Base-by-base conservation (phyloP, 768 basidiomycete species). In the Coprinopsis strossmayeri region DNA sequence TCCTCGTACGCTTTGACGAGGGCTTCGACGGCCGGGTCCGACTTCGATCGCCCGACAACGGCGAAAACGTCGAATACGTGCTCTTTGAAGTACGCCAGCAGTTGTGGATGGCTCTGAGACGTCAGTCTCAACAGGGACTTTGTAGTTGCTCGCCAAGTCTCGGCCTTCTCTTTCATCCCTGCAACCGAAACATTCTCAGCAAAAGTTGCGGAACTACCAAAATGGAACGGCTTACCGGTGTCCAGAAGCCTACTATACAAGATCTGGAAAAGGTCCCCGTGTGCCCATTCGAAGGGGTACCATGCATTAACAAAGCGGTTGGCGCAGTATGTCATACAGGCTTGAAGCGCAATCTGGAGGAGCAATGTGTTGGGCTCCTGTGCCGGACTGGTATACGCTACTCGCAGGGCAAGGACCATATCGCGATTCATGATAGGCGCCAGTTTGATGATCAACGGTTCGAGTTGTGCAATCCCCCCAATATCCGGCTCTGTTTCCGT, bases 281-380 rank as follows among this genome's bases (percentile, higher is more conserved):
- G 69, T 17, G 70, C 69, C 70, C 69, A 71, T 46, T 71, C 66
- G 45, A 62, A 61, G 11, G 69, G 69, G 48, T 67, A 71, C 71
- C 70, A 72, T 26, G 71, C 66, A 53, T 61, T 61, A 57, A 68
- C 67, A 57, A 72, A 68, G 53, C 61, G 68, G 51, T 57, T 59
- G 48, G 65, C 68, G 49, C 65, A 71, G 41, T 61, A 61, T 52
- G 62, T 61, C 55, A 73, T 60, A 55, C 67, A 68, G 18, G 65
- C 68, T 59, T 72, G 71, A 55, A 72, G 56, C 12, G 67, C 69
- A 12, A 67, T 61, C 49, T 69, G 71, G 5, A 70, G 57, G 40
- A 65, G 59, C 49, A 67, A 60, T 15, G 67, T 63, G 28, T 67
- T 64, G 54, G 55, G 59, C 15, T 45, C 43, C 43, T 45, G 26